Evolutionary conservation across 148 eudicot genomes (phyloP).

Genomic region (Chenopodium album): DNA sequence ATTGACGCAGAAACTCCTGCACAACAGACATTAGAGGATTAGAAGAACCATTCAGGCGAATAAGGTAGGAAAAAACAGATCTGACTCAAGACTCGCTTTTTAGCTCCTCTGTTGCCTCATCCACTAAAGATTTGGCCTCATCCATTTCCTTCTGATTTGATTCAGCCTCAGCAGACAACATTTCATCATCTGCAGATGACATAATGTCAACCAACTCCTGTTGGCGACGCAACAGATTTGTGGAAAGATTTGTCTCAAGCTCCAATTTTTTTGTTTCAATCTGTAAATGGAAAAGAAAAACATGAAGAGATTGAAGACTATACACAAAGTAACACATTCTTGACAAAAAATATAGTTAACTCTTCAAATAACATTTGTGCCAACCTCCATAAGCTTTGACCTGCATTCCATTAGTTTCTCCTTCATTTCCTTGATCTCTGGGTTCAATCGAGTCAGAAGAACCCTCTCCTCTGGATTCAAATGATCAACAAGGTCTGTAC

Average conservation of each 20-base stretch:
- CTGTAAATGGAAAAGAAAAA: constrained; percentile 32
- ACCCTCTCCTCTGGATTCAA: constrained; percentile 79
- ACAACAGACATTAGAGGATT: neutral
- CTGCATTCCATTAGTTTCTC: constrained; percentile 73
- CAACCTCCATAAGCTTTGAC: constrained; percentile 83
- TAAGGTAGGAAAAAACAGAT: neutral
- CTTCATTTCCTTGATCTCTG: constrained; percentile 90
- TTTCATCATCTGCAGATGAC: constrained; percentile 60
- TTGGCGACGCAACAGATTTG: constrained; percentile 79
- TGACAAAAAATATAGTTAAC: neutral
- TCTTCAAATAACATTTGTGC: constrained; percentile 7
- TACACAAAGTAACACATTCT: neutral
- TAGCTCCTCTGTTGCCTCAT: constrained; percentile 62
- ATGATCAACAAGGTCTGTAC: constrained; percentile 92
- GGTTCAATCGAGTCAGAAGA: constrained; percentile 74
- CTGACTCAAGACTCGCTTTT: constrained; percentile 44
- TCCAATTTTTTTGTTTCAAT: constrained; percentile 85
- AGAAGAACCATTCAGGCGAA: constrained; percentile 7
- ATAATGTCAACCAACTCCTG: constrained; percentile 80
- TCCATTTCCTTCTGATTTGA: constrained; percentile 65
- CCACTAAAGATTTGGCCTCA: constrained; percentile 64
- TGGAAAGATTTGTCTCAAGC: constrained; percentile 91
- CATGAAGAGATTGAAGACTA: neutral
- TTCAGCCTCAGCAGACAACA: constrained; percentile 57
- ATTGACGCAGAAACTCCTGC: constrained; percentile 65